Base-by-base conservation (phyloP, 441 rosid species). In the Jatropha multifida region DNA sequence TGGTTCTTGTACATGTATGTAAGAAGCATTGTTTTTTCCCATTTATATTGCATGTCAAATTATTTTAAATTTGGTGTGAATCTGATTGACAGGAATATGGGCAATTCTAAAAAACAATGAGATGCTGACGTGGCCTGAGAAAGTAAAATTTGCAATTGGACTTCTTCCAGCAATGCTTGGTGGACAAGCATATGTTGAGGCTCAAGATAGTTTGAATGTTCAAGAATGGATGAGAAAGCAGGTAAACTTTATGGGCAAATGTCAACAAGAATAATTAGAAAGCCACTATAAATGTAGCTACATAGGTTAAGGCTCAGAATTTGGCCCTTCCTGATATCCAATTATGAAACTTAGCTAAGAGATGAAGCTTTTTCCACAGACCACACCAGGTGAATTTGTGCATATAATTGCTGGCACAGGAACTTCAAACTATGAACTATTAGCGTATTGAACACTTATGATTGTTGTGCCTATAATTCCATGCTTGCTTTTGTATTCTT, bases 121-220 rank as follows among this genome's bases (percentile, higher is more conserved):
- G 81, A 94, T 94, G 97, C 85, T 94, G 78, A 91, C 97, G 51
- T 94, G 99, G 99, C 94, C 97, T 10, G 99, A 94, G 84, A 94
- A 94, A 80, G 88, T 89, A 65, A 94, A 91, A 82, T 94, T 94
- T 87, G 99, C 99, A 27, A 91, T 92, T 73, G 98, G 98, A 69
- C 95, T 94, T 67, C 83, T 94, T 56, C 98, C 97, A 41, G 97
- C 98, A 71, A 92, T 94, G 76, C 65, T 89, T 38, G 98, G 98
- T 44, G 97, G 97, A 68, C 97, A 92, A 79, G 80, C 95, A 69
- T 94, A 94, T 85, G 98, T 94, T 65, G 94, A 94, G 81, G 98
- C 98, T 77, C 99, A 94, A 83, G 99, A 94, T 86, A 94, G 94
- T 83, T 77, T 93, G 76, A 78, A 80, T 68, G 98, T 91, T 80